Evolutionary conservation across 495 filamentous ascomycete species (phyloP).

Genomic region (Sordaria brevicollis): DNA sequence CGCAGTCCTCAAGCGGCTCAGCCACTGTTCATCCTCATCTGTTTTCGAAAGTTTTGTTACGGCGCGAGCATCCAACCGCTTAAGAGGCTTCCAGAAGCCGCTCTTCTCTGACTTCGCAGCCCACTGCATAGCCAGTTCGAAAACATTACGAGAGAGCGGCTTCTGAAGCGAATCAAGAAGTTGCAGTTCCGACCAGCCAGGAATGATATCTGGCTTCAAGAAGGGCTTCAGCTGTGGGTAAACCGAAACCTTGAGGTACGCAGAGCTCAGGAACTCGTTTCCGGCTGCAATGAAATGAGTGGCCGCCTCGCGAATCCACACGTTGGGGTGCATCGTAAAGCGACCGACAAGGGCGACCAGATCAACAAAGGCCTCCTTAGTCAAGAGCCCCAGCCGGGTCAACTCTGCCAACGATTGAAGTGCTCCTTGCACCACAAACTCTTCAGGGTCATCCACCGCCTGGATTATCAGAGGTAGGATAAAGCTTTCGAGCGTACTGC

Average conservation of each 20-base stretch:
- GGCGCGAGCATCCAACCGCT: conserved; percentile 41
- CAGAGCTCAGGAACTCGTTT: conserved; percentile 63
- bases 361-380: conserved; percentile 76
- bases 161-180: conserved; percentile 78
- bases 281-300: conserved; percentile 71
- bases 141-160: conserved; percentile 65
- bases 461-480: conserved; percentile 95
- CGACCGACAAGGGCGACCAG: conserved; percentile 68
- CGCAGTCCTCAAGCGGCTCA: conserved; percentile 69
- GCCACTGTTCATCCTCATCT: conserved; percentile 96
- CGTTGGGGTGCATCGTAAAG: conserved; percentile 86
- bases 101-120: conserved; percentile 69
- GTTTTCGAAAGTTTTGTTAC: conserved; percentile 51
- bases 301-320: conserved; percentile 89
- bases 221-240: conserved; percentile 70
- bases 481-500: conserved; percentile 82
- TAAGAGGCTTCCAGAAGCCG: conserved; percentile 72
- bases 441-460: conserved; percentile 90
- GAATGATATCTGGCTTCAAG: conserved; percentile 55
- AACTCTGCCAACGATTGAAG: conserved; percentile 82
- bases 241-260: conserved; percentile 75
- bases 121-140: conserved; percentile 82
- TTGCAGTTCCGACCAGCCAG: conserved; percentile 55
- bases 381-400: conserved; percentile 78
- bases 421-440: conserved; percentile 87